Evolutionary conservation across 805 yeast genomes (phyloP).

Genomic region (Yarrowia sp.): DNA sequence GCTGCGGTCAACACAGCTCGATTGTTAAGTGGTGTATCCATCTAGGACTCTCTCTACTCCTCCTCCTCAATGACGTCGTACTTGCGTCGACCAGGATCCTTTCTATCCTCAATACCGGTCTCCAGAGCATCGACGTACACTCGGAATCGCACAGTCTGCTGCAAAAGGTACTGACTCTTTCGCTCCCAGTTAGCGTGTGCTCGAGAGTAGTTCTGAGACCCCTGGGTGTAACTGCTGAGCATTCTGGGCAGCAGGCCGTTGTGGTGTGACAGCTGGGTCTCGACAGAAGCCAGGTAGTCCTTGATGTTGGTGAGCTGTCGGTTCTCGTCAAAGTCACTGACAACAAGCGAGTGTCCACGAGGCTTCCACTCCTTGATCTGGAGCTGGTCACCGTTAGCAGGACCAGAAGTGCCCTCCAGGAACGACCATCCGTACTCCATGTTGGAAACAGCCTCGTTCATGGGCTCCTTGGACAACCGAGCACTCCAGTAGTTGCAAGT

Average conservation of each 20-base stretch:
- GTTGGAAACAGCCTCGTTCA: constrained; percentile 69
- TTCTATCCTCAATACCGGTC: constrained; percentile 41
- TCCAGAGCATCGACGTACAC: constrained; percentile 45
- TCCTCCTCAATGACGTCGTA: constrained; percentile 29
- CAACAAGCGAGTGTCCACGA: constrained; percentile 47
- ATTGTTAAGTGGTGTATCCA: not conserved
- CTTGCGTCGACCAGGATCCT: constrained; percentile 17
- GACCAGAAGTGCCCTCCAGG: not conserved
- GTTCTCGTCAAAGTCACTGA: constrained; percentile 46
- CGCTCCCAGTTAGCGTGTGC: constrained; percentile 50
- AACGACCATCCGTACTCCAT: constrained; percentile 81
- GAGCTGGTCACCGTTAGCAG: constrained; percentile 43
- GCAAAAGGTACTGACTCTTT: constrained; percentile 47
- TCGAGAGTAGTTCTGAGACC: constrained; percentile 44
- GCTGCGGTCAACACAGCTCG: constrained; percentile 9
- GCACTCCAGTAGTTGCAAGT: constrained; percentile 93
- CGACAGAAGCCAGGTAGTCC: constrained; percentile 53
- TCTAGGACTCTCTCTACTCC: not conserved
- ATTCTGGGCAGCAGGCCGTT: constrained; percentile 52
- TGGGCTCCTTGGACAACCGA: constrained; percentile 79
- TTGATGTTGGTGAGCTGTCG: constrained; percentile 55
- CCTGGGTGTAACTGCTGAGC: constrained; percentile 49
- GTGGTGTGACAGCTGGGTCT: constrained; percentile 55
- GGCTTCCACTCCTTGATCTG: constrained; percentile 50
- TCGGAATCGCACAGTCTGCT: constrained; percentile 47